Conservation (phyloP, 352 stramenopile species). For the Blastocystis sp. region DNA sequence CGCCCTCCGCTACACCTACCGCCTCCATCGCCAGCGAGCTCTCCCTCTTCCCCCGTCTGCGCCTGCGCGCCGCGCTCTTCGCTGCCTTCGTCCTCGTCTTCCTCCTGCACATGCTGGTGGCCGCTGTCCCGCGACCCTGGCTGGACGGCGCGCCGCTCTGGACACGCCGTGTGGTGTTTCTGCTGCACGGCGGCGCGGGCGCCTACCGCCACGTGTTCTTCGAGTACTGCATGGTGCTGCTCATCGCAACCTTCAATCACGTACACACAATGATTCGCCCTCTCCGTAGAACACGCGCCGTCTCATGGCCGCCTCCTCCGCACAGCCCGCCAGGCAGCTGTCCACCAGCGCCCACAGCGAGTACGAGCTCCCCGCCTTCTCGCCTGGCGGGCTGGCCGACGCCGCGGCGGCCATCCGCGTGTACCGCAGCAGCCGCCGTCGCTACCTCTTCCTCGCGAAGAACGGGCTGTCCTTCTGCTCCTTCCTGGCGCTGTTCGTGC, state of each 20-base stretch:
- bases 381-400: no score
- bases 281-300: neutral
- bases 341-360: neutral
- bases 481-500: neutral
- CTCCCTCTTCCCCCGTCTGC: neutral
- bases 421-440: neutral
- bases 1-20: neutral
- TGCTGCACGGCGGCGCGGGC: conserved; percentile 16
- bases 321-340: neutral
- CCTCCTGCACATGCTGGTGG: neutral
- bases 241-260: neutral
- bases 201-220: neutral
- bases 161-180: neutral
- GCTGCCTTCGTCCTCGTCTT: neutral
- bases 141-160: neutral
- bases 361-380: no score
- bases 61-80: neutral
- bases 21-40: neutral
- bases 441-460: neutral
- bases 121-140: neutral
- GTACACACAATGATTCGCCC: neutral
- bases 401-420: neutral
- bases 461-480: neutral
- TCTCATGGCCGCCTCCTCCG: neutral
- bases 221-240: conserved; percentile 7